A percentile compares a stretch with the other conserved stretches of the same genome.
Conservation (phyloP, 768 basidiomycete species). For the Russula emetica region DNA sequence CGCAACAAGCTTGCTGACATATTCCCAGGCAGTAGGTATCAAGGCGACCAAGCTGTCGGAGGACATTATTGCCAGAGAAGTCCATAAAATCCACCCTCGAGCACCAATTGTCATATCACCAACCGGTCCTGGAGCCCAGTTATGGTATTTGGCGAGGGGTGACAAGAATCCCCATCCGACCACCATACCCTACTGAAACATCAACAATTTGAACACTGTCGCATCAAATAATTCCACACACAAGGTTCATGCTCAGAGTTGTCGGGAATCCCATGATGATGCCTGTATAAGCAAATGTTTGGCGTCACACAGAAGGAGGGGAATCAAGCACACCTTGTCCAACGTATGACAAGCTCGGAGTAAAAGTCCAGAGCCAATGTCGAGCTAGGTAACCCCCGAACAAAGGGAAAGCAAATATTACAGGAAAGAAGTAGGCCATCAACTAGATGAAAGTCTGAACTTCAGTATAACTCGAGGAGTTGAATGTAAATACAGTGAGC, state of each 20-base stretch:
- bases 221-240: slow-evolving; percentile 35
- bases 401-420: slow-evolving; percentile 80
- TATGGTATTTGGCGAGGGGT: slow-evolving; percentile 71
- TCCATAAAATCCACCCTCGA: slow-evolving; percentile 98
- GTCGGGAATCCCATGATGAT: slow-evolving; percentile 99
- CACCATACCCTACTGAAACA: slow-evolving; percentile 73
- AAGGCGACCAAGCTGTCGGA: slow-evolving; percentile 87
- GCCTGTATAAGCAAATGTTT: slow-evolving; percentile 40
- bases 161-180: slow-evolving; percentile 94
- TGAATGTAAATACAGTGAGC: slow-evolving; percentile 62
- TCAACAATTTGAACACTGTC: slow-evolving; percentile 14
- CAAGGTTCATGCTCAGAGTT: slow-evolving; percentile 88
- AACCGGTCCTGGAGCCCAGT: slow-evolving; percentile 94
- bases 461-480: slow-evolving; percentile 7
- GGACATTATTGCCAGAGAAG: slow-evolving; percentile 92
- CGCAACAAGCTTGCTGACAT: slow-evolving; percentile 36
- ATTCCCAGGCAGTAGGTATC: slow-evolving; percentile 64
- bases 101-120: slow-evolving; percentile 82
- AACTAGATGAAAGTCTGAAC: slow-evolving; percentile 46
- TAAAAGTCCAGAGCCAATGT: slow-evolving; percentile 91
- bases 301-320: neutral
- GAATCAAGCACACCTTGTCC: slow-evolving; percentile 63
- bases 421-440: slow-evolving; percentile 82
- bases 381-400: slow-evolving; percentile 80
- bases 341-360: slow-evolving; percentile 86